Base-by-base conservation (phyloP, 1,284 basidiomycete species). In the Macrocystidia cucumis region DNA sequence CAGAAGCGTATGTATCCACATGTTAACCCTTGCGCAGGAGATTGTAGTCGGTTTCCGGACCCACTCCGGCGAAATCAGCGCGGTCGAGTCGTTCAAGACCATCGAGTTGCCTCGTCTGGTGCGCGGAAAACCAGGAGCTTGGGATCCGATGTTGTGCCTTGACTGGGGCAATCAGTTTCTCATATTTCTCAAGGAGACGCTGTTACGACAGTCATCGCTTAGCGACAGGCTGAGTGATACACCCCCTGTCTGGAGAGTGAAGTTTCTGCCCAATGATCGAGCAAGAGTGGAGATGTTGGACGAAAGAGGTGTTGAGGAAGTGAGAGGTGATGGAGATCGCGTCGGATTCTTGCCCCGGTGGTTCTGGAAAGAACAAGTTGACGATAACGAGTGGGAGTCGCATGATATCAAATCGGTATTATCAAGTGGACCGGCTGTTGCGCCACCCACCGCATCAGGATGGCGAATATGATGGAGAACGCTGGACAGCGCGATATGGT, bases 31-130 rank as follows among this genome's bases (percentile, higher is more conserved):
- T 21, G 8, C 19, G 29, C 43, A 93, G 81, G 80, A 84, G 51
- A 81, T 98, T 35, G 65, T 93, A 11, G 88, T 98, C 9, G 95
- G 95, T 9, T 98, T 98, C 57, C 79, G 95, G 34, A 89, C 85
- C 29, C 78, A 79, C 11, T 60, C 72, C 17, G 91, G 91, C 9
- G 65, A 74, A 13, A 49, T 91, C 9, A 64, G 62, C 5, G 72
- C 74, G 5, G 65, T 71, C 9, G 76, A 82, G 51, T 60, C 67
- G 1, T 91, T 90, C 60, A 69, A 80, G 44, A 89, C 85, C 4
- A 65, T 78, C 29, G 60, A 81, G 44, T 67, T 90, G 29, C 82
- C 86, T 29, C 69, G 83, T 37, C 59, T 81, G 41, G 75, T 90
- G n/a, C 76, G 84, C 29, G 77, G 75, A 5, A 84, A 83, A 46